A percentile compares a stretch with the other conserved stretches of the same genome.
Evolutionary conservation across 768 basidiomycete genomes (phyloP).

Genomic region (Tylopilus rubrobrunneus): DNA sequence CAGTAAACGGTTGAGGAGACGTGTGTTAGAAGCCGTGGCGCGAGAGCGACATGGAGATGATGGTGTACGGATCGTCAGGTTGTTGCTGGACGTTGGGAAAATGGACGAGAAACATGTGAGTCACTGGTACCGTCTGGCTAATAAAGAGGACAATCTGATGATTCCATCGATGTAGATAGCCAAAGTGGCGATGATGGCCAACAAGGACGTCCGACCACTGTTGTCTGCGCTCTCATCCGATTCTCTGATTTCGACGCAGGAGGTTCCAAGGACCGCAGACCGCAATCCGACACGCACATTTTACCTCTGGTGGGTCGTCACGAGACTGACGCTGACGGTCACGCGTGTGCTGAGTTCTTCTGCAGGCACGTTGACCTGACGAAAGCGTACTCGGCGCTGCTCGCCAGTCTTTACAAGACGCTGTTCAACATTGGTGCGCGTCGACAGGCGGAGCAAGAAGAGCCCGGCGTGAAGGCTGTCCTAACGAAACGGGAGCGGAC

Average conservation of each 20-base stretch:
- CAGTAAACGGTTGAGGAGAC: constrained; percentile 59
- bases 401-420: constrained; percentile 83
- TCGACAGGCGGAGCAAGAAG: constrained; percentile 68
- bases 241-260: constrained; percentile 85
- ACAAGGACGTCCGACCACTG: constrained; percentile 80
- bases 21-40: constrained; percentile 73
- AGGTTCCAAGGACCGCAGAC: constrained; percentile 87
- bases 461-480: constrained; percentile 62
- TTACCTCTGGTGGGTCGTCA: constrained; percentile 73
- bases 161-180: constrained; percentile 61
- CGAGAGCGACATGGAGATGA: constrained; percentile 80
- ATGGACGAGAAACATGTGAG: constrained; percentile 92
- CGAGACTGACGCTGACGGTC: not conserved
- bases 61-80: constrained; percentile 76
- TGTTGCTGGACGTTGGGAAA: constrained; percentile 80
- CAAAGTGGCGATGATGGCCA: constrained; percentile 88
- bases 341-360: not conserved
- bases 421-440: constrained; percentile 80
- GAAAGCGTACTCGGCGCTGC: constrained; percentile 75
- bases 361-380: constrained; percentile 84
- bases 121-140: not conserved
- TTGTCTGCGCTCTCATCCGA: constrained; percentile 77
- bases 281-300: constrained; percentile 86
- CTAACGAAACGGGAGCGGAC: constrained; percentile 76
- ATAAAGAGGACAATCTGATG: not conserved